Evolutionary conservation across 2,329 filamentous ascomycete genomes (phyloP).

Genomic region (Ustilaginoidea virens): DNA sequence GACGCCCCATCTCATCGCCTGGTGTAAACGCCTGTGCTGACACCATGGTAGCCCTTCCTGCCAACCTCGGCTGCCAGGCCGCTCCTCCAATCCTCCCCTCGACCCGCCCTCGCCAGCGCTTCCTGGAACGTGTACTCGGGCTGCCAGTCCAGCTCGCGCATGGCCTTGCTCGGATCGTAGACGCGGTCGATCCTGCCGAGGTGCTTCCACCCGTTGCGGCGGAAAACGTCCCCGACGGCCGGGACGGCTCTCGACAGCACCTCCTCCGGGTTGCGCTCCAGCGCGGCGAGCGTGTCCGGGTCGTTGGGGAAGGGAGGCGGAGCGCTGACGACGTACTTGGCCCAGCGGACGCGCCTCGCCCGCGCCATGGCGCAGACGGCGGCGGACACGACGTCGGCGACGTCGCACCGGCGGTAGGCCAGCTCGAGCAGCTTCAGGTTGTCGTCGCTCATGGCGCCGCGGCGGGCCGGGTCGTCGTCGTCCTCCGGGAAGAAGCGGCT

Average conservation of each 20-base stretch:
- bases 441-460: slow-evolving; percentile 19
- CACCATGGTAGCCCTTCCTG: slow-evolving; percentile 27
- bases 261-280: slow-evolving; percentile 17
- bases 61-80: slow-evolving; percentile 23
- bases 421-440: slow-evolving; percentile 34
- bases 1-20: slow-evolving; percentile 14
- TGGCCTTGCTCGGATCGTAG: slow-evolving; percentile 26
- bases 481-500: slow-evolving; percentile 33
- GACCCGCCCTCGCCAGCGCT: slow-evolving; percentile 17
- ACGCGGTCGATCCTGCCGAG: slow-evolving; percentile 25
- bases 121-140: slow-evolving; percentile 25
- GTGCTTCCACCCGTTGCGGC: slow-evolving; percentile 19
- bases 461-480: slow-evolving; percentile 27
- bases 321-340: slow-evolving; percentile 27
- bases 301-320: slow-evolving; percentile 23
- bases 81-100: slow-evolving; percentile 23
- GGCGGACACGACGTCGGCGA: slow-evolving; percentile 27
- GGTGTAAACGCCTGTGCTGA: slow-evolving; percentile 27
- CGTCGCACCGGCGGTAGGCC: slow-evolving; percentile 26
- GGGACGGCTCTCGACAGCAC: slow-evolving; percentile 15
- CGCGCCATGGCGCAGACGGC: slow-evolving; percentile 22
- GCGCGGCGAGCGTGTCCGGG: slow-evolving; percentile 13
- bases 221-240: slow-evolving; percentile 15
- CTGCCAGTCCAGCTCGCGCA: slow-evolving; percentile 25
- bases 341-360: slow-evolving; percentile 18